These are phyloP conservation scores for Gaillardinia entomophila DNA, from an alignment of 805 yeast genomes.

Conservation along the genomic window DNA sequence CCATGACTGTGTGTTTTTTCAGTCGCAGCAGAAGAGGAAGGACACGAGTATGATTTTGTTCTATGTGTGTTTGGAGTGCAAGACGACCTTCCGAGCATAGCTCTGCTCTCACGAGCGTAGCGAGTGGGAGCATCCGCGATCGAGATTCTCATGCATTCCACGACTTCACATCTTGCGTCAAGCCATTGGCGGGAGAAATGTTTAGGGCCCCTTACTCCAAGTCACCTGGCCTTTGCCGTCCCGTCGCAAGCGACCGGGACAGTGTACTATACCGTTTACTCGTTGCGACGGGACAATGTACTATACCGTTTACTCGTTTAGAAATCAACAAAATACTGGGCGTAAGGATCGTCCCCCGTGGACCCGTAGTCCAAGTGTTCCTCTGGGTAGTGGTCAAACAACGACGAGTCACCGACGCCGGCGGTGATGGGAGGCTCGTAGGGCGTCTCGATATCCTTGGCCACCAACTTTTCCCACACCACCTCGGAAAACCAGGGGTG, in stretches of 20 bases:
- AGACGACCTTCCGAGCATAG: slow-evolving; percentile 54
- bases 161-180: neutral
- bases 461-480: slow-evolving; percentile 52
- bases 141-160: neutral
- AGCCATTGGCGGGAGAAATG: neutral
- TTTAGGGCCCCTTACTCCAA: too few species aligned
- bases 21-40: slow-evolving; percentile 88
- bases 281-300: neutral
- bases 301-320: slow-evolving; percentile 10
- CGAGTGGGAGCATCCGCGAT: too few species aligned
- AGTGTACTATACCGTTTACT: neutral
- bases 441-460: slow-evolving; percentile 57
- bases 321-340: slow-evolving; percentile 29
- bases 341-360: slow-evolving; percentile 34
- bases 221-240: too few species aligned
- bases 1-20: slow-evolving; percentile 92
- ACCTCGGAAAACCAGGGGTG: slow-evolving; percentile 60
- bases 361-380: slow-evolving; percentile 37
- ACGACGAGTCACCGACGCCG: slow-evolving; percentile 55
- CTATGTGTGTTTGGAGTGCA: slow-evolving; percentile 86
- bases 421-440: slow-evolving; percentile 61
- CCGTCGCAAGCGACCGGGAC: too few species aligned
- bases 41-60: slow-evolving; percentile 95
- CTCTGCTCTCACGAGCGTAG: too few species aligned
- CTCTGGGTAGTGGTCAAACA: slow-evolving; percentile 40